Conservation (phyloP, 768 basidiomycete genomes). For the Calocybe indica region DNA sequence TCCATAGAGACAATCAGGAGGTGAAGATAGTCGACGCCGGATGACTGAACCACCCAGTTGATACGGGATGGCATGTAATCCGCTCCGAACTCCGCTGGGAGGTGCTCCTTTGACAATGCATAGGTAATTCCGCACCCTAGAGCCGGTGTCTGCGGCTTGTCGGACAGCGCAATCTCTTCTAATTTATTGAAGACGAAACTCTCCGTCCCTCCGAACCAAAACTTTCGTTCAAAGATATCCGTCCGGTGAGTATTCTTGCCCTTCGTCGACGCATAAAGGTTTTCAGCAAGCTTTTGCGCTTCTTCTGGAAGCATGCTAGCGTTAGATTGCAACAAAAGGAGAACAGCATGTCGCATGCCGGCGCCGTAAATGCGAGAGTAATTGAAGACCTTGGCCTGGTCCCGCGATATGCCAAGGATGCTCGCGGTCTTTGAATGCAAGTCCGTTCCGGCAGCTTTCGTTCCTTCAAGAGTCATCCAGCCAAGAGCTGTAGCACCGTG, state of each 20-base stretch:
- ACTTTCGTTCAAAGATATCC: constrained; percentile 73
- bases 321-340: constrained; percentile 82
- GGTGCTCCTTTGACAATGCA: constrained; percentile 85
- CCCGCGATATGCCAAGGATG: constrained; percentile 89
- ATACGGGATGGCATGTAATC: constrained; percentile 96
- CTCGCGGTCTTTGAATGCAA: constrained; percentile 93
- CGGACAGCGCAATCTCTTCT: constrained; percentile 87
- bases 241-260: constrained; percentile 78
- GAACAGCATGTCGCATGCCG: constrained; percentile 88
- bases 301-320: constrained; percentile 70
- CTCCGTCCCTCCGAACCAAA: constrained; percentile 97
- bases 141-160: constrained; percentile 85
- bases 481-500: constrained; percentile 96
- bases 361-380: constrained; percentile 99
- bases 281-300: constrained; percentile 76
- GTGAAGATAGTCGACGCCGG: constrained; percentile 97
- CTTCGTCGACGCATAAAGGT: constrained; percentile 89
- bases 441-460: constrained; percentile 91
- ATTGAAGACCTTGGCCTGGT: constrained; percentile 98
- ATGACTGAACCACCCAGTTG: constrained; percentile 99
- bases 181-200: constrained; percentile 97
- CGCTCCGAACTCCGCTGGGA: constrained; percentile 73
- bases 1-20: constrained; percentile 95
- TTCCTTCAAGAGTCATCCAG: constrained; percentile 99
- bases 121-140: constrained; percentile 91